Evolutionary conservation across 345 rosid species (phyloP), one percentile per base, ranked within the genome.

Genomic region (Populus davidiana): DNA sequence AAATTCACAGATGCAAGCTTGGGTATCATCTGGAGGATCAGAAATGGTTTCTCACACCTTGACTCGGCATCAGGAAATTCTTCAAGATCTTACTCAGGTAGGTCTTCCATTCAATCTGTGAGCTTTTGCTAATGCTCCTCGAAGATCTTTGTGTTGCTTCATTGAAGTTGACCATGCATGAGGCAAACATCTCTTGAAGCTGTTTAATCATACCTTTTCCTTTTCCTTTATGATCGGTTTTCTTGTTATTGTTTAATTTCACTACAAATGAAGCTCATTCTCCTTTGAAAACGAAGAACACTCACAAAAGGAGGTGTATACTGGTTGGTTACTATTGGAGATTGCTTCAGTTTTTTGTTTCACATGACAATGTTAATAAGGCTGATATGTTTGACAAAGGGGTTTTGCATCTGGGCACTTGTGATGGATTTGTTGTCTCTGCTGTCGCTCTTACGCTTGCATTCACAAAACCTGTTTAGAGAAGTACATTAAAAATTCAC

Each of bases 1-100:
- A 33, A 91, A 92, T 81, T 75, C 85, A 2, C 96, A 92, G 87
- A 96, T 93, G 99, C 92, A 96, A 88, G 97, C 89, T 17, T 96
- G 95, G 98, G 98, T 96, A 2, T 93, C 97, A 80, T 91, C 98
- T 8, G 98, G 97, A 71, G 97, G 98, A 50, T 93, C 97, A 23
- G 97, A 96, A 82, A 96, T 92, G 97, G 99, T 96, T 82, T 96
- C 99, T 38, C 99, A 93, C 88, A 92, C 98, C 70, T 87, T 94
- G 85, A 93, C 91, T 77, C 88, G 99, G 71, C 99, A 96, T 89
- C 98, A 93, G 77, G 98, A 96, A 87, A 96, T 93, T 80, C 93
- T 92, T 79, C 97, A 90, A 85, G 98, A 96, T 81, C 92, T 93
- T 35, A 91, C 89, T 49, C 97, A 92, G 94, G 99, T 92, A 83